Evolutionary conservation across 2,329 filamentous ascomycete genomes (phyloP), one percentile per base, ranked within the genome.

Genomic region (Tolypocladium pustulatum): DNA sequence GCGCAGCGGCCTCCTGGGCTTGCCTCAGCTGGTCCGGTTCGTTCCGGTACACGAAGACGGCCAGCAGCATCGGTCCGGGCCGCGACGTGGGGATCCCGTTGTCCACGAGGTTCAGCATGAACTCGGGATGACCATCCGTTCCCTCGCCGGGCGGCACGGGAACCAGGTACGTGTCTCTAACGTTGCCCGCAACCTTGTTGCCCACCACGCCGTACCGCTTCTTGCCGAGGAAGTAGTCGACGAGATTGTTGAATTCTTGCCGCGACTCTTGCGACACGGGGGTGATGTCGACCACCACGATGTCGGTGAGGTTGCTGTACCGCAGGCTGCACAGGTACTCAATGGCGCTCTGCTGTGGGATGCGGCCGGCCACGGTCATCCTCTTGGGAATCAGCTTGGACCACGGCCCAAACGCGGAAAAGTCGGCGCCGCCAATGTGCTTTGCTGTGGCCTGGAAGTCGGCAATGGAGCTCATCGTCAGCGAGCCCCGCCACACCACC

Each of bases 81-180:
- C 89, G 81, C 2, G 82, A 82, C 60, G 83, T 81, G 52, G 92
- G 89, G 37, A 97, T 82, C 36, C 84, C 83, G 70, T 92, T 92
- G 65, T 93, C 88, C 62, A 90, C 87, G n/a, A 97, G 81, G 67
- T 96, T 89, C 61, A 91, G 83, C 71, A 97, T 85, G 66, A 97
- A 96, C 61, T 92, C 89, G 0, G 94, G 93, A 51, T 93, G 82
- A 55, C 82, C 83, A 38, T 78, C 79, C 3, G 49, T 53, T 2
- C 49, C 49, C 32, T 83, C 79, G 32, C 90, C 91, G 6, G 86
- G 81, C 37, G 91, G 84, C 5, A 97, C 84, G 0, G 94, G 93
- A 12, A 97, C 87, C 37, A 97, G 82, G 71, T 97, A 97, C 1
- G 92, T 90, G 69, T 97, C 93, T 60, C 91, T 87, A 55, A 97